Evolutionary conservation across 2,329 filamentous ascomycete genomes (phyloP), one percentile per base, ranked within the genome.

Genomic region (Sarocladium oryzae): DNA sequence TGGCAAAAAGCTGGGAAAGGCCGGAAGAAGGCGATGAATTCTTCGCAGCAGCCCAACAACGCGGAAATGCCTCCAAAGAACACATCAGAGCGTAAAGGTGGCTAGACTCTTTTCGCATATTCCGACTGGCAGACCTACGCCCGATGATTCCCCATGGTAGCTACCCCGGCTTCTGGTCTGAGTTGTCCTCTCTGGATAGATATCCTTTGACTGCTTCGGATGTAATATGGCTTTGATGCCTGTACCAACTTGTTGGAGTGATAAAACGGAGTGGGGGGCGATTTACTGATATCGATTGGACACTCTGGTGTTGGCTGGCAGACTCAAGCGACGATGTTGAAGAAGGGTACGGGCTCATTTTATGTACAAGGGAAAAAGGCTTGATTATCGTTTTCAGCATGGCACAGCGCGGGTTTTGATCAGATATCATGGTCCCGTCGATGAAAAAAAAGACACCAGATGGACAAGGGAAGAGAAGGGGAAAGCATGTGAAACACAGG

Each of bases 11-110:
- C 78, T 15, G 67, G 69, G 18, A 82, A 81, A 56, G 61, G 63
- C 15, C 60, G 66, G 52, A 82, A 80, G 60, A 71, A 71, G 59
- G 75, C 72, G 52, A 67, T 65, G 3, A 61, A 62, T 20, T 60
- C 46, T 5, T 32, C 67, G 6, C 59, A 61, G 26, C 57, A 58
- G 23, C 23, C 16, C 2, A 57, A 54, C 36, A 72, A 74, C 24
- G 69, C 72, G 53, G 81, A 85, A 62, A 72, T 74, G 61, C 69
- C 68, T 18, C 82, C 82, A 2, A 79, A 75, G 63, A 74, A 81
- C 50, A 77, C 78, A 11, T 76, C 75, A 2, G 81, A 85, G 54
- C 76, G 82, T 53, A 85, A 84, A 58, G 82, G 82, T 2, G 82
- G 82, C 46, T 85, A 70, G 77, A 20, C 28, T 3, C 4, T 26